Conservation (phyloP, 768 basidiomycete genomes). For the Leccinum incarnatum region DNA sequence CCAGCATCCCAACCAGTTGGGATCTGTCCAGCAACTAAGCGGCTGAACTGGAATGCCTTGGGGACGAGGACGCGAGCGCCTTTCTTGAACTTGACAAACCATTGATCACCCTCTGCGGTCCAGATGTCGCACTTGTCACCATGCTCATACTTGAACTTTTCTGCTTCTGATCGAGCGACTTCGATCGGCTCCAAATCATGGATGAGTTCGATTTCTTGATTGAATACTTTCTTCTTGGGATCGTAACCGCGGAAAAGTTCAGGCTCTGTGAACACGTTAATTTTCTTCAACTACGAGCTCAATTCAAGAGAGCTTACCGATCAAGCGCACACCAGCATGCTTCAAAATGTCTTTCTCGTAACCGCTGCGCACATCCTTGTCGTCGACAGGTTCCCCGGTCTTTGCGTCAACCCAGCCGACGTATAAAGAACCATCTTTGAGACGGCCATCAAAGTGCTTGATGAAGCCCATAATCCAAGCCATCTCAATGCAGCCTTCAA, state of each 20-base stretch:
- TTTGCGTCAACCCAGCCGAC: slow-evolving; percentile 99
- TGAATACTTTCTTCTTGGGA: slow-evolving; percentile 95
- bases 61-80: slow-evolving; percentile 91
- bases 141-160: slow-evolving; percentile 95
- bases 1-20: slow-evolving; percentile 98
- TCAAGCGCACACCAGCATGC: slow-evolving; percentile 91
- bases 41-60: slow-evolving; percentile 93
- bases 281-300: slow-evolving; percentile 1
- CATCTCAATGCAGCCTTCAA: slow-evolving; percentile 85
- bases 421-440: slow-evolving; percentile 88
- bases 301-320: slow-evolving; percentile 56
- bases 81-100: slow-evolving; percentile 99
- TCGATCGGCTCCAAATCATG: slow-evolving; percentile 98
- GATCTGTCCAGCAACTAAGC: slow-evolving; percentile 92
- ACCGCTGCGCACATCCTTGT: slow-evolving; percentile 91
- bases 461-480: slow-evolving; percentile 39
- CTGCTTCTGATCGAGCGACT: slow-evolving; percentile 84
- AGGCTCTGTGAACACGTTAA: slow-evolving; percentile 60
- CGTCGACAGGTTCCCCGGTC: slow-evolving; percentile 90
- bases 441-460: slow-evolving; percentile 97
- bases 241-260: slow-evolving; percentile 98
- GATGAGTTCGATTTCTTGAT: slow-evolving; percentile 94
- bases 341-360: slow-evolving; percentile 93
- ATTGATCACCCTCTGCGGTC: slow-evolving; percentile 89
- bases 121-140: slow-evolving; percentile 96